These are phyloP conservation scores for Stenogyne calaminthoides DNA, from an alignment of 305 asterid species.

Conservation along the genomic window DNA sequence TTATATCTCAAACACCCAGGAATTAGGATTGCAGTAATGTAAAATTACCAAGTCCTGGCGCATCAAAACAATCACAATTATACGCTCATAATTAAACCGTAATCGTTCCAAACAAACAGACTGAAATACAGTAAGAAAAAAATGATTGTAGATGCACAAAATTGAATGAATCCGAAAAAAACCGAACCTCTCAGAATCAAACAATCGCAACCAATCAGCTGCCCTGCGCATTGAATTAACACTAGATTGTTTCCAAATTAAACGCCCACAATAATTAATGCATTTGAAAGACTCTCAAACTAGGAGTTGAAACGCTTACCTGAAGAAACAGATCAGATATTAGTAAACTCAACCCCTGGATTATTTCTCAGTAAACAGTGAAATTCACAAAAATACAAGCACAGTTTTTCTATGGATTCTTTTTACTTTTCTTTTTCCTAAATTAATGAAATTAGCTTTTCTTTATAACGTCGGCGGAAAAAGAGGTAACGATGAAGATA, in stretches of 20 bases:
- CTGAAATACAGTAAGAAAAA: neutral
- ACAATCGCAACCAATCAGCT: conserved; percentile 9
- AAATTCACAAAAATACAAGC: neutral
- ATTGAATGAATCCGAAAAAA: neutral
- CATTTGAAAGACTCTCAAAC: neutral
- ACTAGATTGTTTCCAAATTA: conserved; percentile 5
- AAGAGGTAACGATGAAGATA: too few species aligned
- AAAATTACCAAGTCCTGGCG: neutral
- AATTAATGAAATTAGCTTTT: too few species aligned
- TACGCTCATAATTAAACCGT: neutral
- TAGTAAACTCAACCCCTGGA: neutral
- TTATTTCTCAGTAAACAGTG: neutral
- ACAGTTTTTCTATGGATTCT: neutral
- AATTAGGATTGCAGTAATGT: neutral
- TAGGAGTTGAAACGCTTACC: conserved; percentile 34
- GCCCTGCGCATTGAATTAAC: conserved; percentile 22
- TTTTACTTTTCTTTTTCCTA: too few species aligned
- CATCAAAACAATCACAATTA: conserved; percentile 8
- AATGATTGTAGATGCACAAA: neutral
- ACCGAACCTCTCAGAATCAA: conserved; percentile 11
- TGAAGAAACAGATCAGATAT: conserved; percentile 18
- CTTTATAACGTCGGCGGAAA: too few species aligned
- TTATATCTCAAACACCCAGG: neutral
- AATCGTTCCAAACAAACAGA: neutral
- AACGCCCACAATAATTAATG: conserved; percentile 15